phyloP scores from a whole-genome alignment of 768 basidiomycete species.

The Pholiota molesta region DNA sequence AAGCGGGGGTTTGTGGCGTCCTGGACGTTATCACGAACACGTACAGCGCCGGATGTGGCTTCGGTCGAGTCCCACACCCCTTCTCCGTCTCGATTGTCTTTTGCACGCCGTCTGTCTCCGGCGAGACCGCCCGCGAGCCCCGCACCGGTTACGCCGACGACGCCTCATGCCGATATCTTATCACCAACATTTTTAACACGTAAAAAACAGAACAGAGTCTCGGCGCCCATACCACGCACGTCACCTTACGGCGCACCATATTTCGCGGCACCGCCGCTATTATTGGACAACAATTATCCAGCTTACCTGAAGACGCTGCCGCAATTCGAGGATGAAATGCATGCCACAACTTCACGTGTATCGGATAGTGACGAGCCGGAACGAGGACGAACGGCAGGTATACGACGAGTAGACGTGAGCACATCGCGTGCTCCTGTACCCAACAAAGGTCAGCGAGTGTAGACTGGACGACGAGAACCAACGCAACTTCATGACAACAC shows the following conservation, averaged over 20 bases:
- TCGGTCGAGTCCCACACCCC: slow-evolving; percentile 15
- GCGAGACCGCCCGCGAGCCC: slow-evolving; percentile 19
- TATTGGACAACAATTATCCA: slow-evolving; percentile 26
- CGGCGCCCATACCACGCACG: slow-evolving; percentile 40
- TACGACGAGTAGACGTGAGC: slow-evolving; percentile 24
- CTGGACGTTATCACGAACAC: slow-evolving; percentile 23
- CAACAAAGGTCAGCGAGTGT: slow-evolving; percentile 38
- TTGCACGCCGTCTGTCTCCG: slow-evolving; percentile 23
- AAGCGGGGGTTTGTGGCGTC: slow-evolving; percentile 24
- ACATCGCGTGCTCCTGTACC: slow-evolving; percentile 12
- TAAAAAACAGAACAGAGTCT: slow-evolving; percentile 32
- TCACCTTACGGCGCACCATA: slow-evolving; percentile 48
- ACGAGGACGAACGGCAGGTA: slow-evolving; percentile 19
- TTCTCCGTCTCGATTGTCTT: slow-evolving; percentile 26
- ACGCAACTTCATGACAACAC: slow-evolving; percentile 15
- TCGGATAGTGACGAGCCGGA: slow-evolving; percentile 19
- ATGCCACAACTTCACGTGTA: slow-evolving; percentile 11
- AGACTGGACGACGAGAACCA: slow-evolving; percentile 25
- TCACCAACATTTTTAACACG: slow-evolving; percentile 28
- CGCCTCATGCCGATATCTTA: slow-evolving; percentile 21
- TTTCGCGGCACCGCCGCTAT: slow-evolving; percentile 43
- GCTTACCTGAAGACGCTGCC: slow-evolving; percentile 27
- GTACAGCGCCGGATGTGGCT: slow-evolving; percentile 20
- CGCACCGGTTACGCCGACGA: slow-evolving; percentile 13
- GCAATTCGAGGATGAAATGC: slow-evolving; percentile 30